Conservation (phyloP, 108 stramenopile species). For the Skeletonema tropicum region DNA sequence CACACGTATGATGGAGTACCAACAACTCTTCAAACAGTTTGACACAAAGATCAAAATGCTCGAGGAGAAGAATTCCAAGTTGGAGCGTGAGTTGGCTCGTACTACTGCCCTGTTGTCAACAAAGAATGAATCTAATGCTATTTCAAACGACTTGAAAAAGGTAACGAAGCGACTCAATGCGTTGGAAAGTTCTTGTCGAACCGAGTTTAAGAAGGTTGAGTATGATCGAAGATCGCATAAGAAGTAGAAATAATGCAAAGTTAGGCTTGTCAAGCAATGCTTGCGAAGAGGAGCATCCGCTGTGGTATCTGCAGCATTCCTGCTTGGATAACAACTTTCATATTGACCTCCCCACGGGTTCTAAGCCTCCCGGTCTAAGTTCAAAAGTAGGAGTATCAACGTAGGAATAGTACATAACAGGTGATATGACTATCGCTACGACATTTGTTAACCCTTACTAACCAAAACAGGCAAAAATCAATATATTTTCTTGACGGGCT, state of each 20-base stretch:
- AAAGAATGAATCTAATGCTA: conserved; percentile 32
- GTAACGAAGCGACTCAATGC: conserved; percentile 38
- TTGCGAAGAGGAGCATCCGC: no score
- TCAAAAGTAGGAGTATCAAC: no score
- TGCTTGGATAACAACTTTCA: no score
- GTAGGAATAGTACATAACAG: no score
- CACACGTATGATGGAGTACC: conserved; percentile 54
- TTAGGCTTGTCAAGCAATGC: no score
- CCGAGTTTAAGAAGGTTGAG: conserved; percentile 49
- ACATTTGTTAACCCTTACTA: no score
- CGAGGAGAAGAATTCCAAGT: conserved; percentile 45
- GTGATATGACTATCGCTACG: no score
- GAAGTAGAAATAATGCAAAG: conserved; percentile 1
- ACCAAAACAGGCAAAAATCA: no score
- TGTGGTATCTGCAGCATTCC: no score
- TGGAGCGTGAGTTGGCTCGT: conserved; percentile 25
- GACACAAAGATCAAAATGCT: conserved; percentile 29
- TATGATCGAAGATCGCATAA: conserved; percentile 14
- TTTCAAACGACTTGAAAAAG: conserved; percentile 49
- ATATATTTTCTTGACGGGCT: no score
- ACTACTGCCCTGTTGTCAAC: conserved; percentile 19
- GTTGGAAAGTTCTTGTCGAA: conserved; percentile 48
- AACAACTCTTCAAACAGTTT: conserved; percentile 51
- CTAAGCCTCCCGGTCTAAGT: no score
- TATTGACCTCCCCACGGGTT: no score